Percentiles rank a stretch among this genome's conserved stretches.
Evolutionary conservation across 441 rosid species (phyloP).

Genomic region (Aquilaria agallochum): DNA sequence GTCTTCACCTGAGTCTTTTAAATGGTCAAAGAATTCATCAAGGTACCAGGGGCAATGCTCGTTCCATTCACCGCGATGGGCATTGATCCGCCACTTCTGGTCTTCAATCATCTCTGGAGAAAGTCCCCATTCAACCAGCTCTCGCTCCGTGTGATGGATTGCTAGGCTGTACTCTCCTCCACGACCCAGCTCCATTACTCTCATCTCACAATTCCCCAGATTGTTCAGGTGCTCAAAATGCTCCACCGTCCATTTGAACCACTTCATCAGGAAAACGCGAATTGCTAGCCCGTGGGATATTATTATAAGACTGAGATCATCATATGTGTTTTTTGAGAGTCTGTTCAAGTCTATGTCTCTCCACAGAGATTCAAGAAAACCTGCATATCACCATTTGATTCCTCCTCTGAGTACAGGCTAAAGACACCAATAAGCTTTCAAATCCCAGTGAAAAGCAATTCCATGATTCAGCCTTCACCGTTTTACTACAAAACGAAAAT

Average conservation of each 20-base stretch:
- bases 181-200: conserved; percentile 78
- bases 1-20: conserved; percentile 32
- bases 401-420: neutral
- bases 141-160: conserved; percentile 76
- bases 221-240: conserved; percentile 79
- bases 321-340: conserved; percentile 49
- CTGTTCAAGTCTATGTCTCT: conserved; percentile 93
- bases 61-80: conserved; percentile 58
- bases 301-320: conserved; percentile 79
- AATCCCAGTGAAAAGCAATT: no score
- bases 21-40: conserved; percentile 56
- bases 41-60: conserved; percentile 75
- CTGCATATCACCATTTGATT: conserved; percentile 28
- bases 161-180: conserved; percentile 94
- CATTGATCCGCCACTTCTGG: conserved; percentile 67
- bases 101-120: conserved; percentile 82
- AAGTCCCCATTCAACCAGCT: conserved; percentile 74
- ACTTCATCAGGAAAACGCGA: conserved; percentile 94
- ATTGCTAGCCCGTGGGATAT: conserved; percentile 82
- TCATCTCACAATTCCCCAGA: conserved; percentile 62
- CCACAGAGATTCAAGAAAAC: conserved; percentile 94
- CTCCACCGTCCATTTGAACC: conserved; percentile 97
- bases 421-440: no score
- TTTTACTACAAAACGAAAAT: no score
- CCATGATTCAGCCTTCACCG: no score